These are phyloP conservation scores for Stagonosporopsis chrysanthemi DNA, from an alignment of 2,329 filamentous ascomycete genomes.

Conservation along the genomic window DNA sequence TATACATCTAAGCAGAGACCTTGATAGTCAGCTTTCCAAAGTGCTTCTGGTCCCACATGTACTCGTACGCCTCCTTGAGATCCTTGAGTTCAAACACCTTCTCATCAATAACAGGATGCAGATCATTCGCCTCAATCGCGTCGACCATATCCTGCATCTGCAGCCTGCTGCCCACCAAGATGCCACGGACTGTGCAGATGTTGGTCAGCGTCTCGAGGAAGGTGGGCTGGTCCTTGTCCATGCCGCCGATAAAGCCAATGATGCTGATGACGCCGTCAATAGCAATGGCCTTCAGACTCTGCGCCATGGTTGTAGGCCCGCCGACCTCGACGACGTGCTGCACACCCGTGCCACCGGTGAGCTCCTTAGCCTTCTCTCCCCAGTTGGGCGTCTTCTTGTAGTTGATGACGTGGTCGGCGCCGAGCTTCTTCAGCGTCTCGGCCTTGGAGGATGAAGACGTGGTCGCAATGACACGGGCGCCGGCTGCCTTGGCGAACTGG, in stretches of 20 bases:
- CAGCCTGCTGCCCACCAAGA: constrained; percentile 63
- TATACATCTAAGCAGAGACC: constrained; percentile 25
- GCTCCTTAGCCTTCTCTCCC: constrained; percentile 61
- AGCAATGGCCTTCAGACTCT: constrained; percentile 60
- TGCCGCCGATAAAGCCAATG: constrained; percentile 65
- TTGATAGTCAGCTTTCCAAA: constrained; percentile 49
- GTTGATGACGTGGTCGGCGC: constrained; percentile 65
- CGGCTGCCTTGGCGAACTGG: constrained; percentile 62
- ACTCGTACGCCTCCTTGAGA: constrained; percentile 60
- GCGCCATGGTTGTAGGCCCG: constrained; percentile 65
- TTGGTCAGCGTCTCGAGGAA: constrained; percentile 60
- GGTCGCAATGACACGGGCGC: constrained; percentile 65
- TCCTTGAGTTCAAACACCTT: constrained; percentile 63
- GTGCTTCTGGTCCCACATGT: constrained; percentile 58
- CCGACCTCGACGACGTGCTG: constrained; percentile 73
- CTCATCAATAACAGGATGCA: constrained; percentile 66
- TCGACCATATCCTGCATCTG: constrained; percentile 67
- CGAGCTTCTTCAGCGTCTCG: constrained; percentile 59
- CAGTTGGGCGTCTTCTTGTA: constrained; percentile 62
- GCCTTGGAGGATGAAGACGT: constrained; percentile 62
- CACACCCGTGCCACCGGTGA: constrained; percentile 63
- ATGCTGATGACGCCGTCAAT: constrained; percentile 62
- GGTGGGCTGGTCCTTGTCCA: constrained; percentile 57
- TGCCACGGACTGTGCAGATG: constrained; percentile 63
- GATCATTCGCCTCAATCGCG: constrained; percentile 65